Evolutionary conservation across 2,329 filamentous ascomycete species (phyloP).

Genomic region (Monilinia fructigena): DNA sequence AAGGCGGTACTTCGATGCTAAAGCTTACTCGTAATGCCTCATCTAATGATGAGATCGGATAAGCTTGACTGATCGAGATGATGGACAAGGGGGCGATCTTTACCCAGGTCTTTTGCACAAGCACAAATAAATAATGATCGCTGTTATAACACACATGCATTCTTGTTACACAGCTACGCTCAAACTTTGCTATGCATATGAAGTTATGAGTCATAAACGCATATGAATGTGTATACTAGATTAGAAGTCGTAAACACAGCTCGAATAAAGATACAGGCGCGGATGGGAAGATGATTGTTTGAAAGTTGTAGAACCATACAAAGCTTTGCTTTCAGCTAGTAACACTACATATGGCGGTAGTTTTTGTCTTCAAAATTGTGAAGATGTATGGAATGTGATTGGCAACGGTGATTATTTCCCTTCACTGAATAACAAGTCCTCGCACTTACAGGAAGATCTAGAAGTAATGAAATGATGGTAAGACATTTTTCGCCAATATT

Average conservation of each 20-base stretch:
- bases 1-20: not conserved
- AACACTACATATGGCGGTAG: not conserved
- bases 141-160: not conserved
- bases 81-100: not conserved
- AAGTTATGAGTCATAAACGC: not conserved
- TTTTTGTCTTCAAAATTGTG: not conserved
- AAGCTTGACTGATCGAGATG: not conserved
- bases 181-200: not conserved
- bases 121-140: not conserved
- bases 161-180: not conserved
- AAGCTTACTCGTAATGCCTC: not conserved
- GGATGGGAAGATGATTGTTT: not conserved
- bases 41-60: not conserved
- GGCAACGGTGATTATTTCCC: not conserved
- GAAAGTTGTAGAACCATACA: not conserved
- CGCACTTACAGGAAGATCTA: not conserved
- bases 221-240: not conserved
- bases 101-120: not conserved
- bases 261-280: not conserved
- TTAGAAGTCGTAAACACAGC: not conserved
- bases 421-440: conserved; percentile 2
- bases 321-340: not conserved
- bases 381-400: not conserved
- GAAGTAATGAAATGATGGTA: conserved; percentile 4
- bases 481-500: conserved; percentile 14